A percentile compares a stretch with the other conserved stretches of the same genome.
phyloP scores from a whole-genome alignment of 441 rosid species.

The Populus hybrid region DNA sequence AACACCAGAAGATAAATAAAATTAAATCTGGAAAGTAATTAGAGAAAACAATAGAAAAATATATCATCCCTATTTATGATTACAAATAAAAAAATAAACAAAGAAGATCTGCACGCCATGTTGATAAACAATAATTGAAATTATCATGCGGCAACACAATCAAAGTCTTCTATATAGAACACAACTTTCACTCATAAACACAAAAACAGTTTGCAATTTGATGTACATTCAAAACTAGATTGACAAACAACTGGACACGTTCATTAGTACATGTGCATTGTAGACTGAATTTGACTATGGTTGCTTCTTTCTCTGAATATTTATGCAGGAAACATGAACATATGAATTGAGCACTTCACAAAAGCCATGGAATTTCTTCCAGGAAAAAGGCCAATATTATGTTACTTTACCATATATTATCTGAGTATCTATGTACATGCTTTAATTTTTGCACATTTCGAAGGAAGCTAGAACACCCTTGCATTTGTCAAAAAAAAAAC shows the following conservation, averaged over 20 bases:
- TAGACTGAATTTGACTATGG: not conserved
- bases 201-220: not conserved
- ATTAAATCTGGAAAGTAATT: not conserved
- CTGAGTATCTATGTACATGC: not conserved
- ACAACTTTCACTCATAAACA: not conserved
- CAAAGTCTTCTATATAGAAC: not conserved
- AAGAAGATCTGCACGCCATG: not conserved
- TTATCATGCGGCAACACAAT: not conserved
- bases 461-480: not conserved
- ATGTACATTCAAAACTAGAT: not conserved
- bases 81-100: not conserved
- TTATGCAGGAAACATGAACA: not conserved
- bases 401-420: not conserved
- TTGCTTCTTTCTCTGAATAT: not conserved
- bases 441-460: not conserved
- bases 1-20: conserved; percentile 4
- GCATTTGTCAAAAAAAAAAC: not conserved
- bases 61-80: not conserved
- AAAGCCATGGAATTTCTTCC: not conserved
- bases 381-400: not conserved
- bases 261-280: not conserved
- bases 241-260: not conserved
- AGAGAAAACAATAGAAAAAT: not conserved
- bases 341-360: not conserved
- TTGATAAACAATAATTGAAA: not conserved